Base-by-base conservation (phyloP, 1,139 yeast genomes). In the Kodamaea derodonti region DNA sequence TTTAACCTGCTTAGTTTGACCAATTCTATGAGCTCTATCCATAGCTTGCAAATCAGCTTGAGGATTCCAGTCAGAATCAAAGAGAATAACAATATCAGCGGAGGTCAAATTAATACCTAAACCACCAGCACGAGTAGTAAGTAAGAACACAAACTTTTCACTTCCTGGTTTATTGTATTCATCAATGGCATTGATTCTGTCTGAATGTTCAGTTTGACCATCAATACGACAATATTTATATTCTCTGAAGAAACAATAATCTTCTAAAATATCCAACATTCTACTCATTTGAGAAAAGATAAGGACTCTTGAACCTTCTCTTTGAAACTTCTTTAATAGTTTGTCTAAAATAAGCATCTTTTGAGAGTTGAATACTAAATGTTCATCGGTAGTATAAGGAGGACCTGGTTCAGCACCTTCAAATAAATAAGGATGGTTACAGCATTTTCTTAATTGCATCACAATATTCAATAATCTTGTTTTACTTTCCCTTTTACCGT, bases 381-480 rank as follows among this genome's bases (percentile, higher is more conserved):
- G 94, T 52, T 84, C 92, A 58, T 83, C 94, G 0, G 90, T 84
- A 4, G 92, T 84, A 48, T 67, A 84, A 14, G 94, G 92, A 17
- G 94, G 94, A 6, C 94, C 94, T 0, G 92, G 94, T 53, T 84
- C 94, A 1, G 92, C 92, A 17, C 94, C 92, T 55, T 84, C 94
- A 51, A 84, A 84, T 31, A 84, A 59, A 51, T 84, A 84, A 4
- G 94, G 92, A 59, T 84, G 94, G 51, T 84, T 84, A 59, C 92
- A 84, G 54, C 92, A 84, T 54, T 84, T 84, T 52, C 94, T 69
- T 51, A 84, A 67, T 57, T 84, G 94, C 94, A 84, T 84, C 18
- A 83, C 92, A 47, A 84, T 83, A 52, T 84, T 84, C 37, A 84
- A 64, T 39, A 84, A 65, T 49, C 92, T 65, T 2, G 92, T 83